A percentile compares a stretch with the other conserved stretches of the same genome.
Evolutionary conservation across 768 basidiomycete genomes (phyloP).

Genomic region (Terana coerulea): DNA sequence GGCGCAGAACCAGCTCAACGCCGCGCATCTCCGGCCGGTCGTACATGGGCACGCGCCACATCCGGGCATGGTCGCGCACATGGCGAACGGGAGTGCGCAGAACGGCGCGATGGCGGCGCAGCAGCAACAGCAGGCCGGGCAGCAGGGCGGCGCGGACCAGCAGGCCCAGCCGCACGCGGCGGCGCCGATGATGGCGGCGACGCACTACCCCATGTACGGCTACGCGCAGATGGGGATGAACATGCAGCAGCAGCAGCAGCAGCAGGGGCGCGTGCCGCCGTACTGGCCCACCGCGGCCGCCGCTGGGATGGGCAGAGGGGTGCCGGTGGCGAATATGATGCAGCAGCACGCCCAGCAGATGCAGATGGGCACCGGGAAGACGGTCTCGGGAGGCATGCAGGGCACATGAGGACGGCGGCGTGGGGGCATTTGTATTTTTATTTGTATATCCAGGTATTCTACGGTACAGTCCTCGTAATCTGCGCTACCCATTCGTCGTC

Average conservation of each 20-base stretch:
- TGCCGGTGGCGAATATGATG: slow-evolving; percentile 16
- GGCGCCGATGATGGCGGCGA: slow-evolving; percentile 15
- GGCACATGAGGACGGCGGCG: slow-evolving; percentile 16
- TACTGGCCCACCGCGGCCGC: slow-evolving; percentile 7
- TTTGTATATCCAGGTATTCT: slow-evolving; percentile 12
- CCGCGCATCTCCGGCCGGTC: slow-evolving; percentile 11
- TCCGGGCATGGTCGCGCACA: slow-evolving; percentile 15
- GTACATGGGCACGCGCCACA: slow-evolving; percentile 10
- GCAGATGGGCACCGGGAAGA: slow-evolving; percentile 20
- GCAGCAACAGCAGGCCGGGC: slow-evolving; percentile 8
- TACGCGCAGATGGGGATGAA: slow-evolving; percentile 20
- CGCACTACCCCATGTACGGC: slow-evolving; percentile 21
- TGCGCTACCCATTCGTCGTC: not conserved
- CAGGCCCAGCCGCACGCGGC: slow-evolving; percentile 2
- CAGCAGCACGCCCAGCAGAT: slow-evolving; percentile 18
- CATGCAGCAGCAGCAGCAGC: slow-evolving; percentile 13
- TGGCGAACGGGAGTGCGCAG: slow-evolving; percentile 11
- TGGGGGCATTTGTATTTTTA: slow-evolving; percentile 7
- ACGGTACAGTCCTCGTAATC: slow-evolving; percentile 1
- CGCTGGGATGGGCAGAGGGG: slow-evolving; percentile 18
- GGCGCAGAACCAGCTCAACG: slow-evolving; percentile 10
- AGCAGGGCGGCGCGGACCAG: slow-evolving; percentile 6
- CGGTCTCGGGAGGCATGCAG: slow-evolving; percentile 25
- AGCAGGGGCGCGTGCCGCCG: slow-evolving; percentile 3
- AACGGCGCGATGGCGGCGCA: slow-evolving; percentile 1